Conservation (phyloP, 2,329 filamentous ascomycete genomes). For the Pyrenophora teres region DNA sequence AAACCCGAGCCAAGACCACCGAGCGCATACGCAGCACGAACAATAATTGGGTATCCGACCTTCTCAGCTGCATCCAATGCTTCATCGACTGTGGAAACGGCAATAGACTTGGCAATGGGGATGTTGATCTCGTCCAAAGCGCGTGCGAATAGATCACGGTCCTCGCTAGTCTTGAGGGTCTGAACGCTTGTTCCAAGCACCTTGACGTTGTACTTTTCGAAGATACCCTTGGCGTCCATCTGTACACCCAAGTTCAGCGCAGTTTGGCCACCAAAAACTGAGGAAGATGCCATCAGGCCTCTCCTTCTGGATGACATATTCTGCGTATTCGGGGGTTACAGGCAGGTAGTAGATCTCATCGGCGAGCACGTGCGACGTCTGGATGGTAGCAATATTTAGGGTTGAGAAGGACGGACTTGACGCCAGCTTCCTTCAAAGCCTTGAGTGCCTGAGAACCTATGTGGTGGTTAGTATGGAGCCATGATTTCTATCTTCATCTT, state of each 20-base stretch:
- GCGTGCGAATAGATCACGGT: conserved; percentile 94
- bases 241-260: conserved; percentile 95
- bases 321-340: conserved; percentile 96
- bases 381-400: conserved; percentile 99
- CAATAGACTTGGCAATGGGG: conserved; percentile 94
- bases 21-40: conserved; percentile 93
- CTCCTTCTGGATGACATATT: conserved; percentile 95
- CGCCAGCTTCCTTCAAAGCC: conserved; percentile 92
- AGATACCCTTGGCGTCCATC: conserved; percentile 95
- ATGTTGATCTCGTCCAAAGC: conserved; percentile 97
- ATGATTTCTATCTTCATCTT: not conserved
- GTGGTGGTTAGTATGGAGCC: conserved; percentile 19
- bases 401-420: conserved; percentile 91
- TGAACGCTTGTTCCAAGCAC: conserved; percentile 94
- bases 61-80: conserved; percentile 83
- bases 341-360: conserved; percentile 99
- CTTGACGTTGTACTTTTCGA: conserved; percentile 93
- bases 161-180: conserved; percentile 92
- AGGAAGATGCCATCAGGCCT: conserved; percentile 96
- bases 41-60: conserved; percentile 96
- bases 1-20: conserved; percentile 97
- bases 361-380: conserved; percentile 93
- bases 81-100: conserved; percentile 88
- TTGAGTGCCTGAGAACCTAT: conserved; percentile 93
- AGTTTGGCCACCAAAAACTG: conserved; percentile 97